Evolutionary conservation across 495 filamentous ascomycete genomes (phyloP).

Genomic region (Trichocladium antarcticum): DNA sequence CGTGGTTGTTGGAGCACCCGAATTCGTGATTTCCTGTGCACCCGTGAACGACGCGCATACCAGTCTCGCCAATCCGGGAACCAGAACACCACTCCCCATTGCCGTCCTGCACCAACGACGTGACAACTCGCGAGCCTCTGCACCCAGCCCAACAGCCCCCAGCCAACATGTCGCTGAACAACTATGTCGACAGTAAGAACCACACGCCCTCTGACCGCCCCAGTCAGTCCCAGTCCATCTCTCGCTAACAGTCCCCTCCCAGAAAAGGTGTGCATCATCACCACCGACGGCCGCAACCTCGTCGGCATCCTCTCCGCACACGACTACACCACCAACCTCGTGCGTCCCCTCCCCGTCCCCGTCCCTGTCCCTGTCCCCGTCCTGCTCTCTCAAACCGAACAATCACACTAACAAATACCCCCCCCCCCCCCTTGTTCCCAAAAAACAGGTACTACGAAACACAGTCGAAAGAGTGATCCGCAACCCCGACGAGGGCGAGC

Average conservation of each 20-base stretch:
- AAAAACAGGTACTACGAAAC: constrained; percentile 52
- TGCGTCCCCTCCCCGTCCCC: constrained; percentile 18
- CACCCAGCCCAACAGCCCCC: background rate
- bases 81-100: too few species aligned
- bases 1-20: too few species aligned
- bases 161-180: constrained; percentile 15
- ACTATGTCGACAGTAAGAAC: constrained; percentile 5
- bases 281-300: constrained; percentile 82
- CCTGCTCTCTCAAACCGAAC: background rate
- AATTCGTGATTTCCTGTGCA: too few species aligned
- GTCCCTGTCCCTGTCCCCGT: background rate
- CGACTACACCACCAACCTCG: constrained; percentile 88
- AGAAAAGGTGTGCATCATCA: constrained; percentile 90
- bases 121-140: background rate
- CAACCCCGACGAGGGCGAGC: constrained; percentile 67
- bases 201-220: background rate
- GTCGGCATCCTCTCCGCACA: constrained; percentile 74
- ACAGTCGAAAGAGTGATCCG: constrained; percentile 87
- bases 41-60: too few species aligned
- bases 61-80: too few species aligned
- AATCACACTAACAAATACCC: background rate
- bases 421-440: background rate
- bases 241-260: background rate
- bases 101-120: too few species aligned
- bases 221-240: too few species aligned